Evolutionary conservation across 768 basidiomycete genomes (phyloP), one percentile per base, ranked within the genome.

Genomic region (Leccinellum rugosiceps): DNA sequence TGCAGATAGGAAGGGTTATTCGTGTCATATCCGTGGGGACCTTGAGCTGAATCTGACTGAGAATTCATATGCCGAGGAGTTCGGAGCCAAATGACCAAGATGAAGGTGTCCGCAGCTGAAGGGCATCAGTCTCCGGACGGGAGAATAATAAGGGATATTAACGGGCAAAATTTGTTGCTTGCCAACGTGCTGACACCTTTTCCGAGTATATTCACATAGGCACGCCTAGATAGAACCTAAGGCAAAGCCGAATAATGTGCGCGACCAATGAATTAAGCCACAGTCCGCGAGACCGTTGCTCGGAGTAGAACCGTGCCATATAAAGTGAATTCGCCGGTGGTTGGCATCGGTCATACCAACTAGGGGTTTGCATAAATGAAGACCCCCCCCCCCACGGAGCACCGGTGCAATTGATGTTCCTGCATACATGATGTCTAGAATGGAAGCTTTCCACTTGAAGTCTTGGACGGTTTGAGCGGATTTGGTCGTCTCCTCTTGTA

Each of bases 381-480:
- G 41, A 3, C 31, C n/a, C n/a, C n/a, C n/a, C n/a, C n/a, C n/a
- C n/a, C n/a, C n/a, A n/a, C n/a, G 3, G 34, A 32, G 41, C 38
- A 21, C 4, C 5, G 51, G 43, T 59, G 53, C 52, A 49, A 61
- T 56, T 44, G 43, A 45, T 7, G 51, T 26, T 48, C 47, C 25
- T 30, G 17, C 19, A 58, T 58, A 60, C 53, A 63, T 10, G n/a
- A 43, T 55, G 23, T 62, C 73, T 83, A 86, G 76, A 83, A 86
- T 8, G 84, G 85, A 53, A 86, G 74, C 64, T 84, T 86, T 25
- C 68, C 66, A 25, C 68, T 58, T 59, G 78, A 76, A n/a, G 75
- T 71, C 70, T 81, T 83, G 57, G 65, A 71, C 41, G 81, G 78
- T 52, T 80, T 83, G 74, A 86, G 83, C 31, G 85, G 85, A 62